phyloP scores from a whole-genome alignment of 169 alveolate genomes.

The Plasmodium cynomolgi region DNA sequence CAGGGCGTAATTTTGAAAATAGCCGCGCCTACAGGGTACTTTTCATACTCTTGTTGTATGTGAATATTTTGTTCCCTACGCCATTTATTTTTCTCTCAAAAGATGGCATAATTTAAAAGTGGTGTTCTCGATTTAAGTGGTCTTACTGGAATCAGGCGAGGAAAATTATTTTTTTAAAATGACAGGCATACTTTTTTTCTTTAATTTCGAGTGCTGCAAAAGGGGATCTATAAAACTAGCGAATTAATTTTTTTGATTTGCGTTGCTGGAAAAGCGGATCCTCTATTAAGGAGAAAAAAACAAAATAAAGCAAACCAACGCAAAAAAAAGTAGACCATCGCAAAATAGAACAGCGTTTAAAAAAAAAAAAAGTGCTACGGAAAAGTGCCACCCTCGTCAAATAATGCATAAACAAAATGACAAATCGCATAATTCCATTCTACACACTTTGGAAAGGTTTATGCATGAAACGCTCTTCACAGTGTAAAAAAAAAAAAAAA shows the following conservation, averaged over 20 bases:
- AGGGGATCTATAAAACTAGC: neutral
- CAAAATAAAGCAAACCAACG: neutral
- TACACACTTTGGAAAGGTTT: neutral
- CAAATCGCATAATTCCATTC: neutral
- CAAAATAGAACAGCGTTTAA: neutral
- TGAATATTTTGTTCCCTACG: neutral
- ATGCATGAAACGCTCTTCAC: neutral
- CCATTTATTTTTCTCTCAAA: neutral
- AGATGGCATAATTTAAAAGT: neutral
- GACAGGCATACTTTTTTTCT: neutral
- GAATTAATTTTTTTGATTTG: neutral
- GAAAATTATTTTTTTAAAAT: neutral
- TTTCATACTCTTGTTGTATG: neutral
- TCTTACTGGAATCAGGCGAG: neutral
- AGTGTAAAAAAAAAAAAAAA: neutral
- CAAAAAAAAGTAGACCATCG: neutral
- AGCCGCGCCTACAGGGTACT: neutral
- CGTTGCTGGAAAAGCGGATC: neutral
- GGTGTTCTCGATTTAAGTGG: neutral
- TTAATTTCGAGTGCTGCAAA: neutral
- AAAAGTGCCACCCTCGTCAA: neutral
- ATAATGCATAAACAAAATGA: neutral
- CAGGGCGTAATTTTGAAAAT: neutral
- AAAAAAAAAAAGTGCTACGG: neutral
- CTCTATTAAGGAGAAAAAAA: neutral